Evolutionary conservation across 768 basidiomycete genomes (phyloP).

Genomic region (Chalciporus chontae): DNA sequence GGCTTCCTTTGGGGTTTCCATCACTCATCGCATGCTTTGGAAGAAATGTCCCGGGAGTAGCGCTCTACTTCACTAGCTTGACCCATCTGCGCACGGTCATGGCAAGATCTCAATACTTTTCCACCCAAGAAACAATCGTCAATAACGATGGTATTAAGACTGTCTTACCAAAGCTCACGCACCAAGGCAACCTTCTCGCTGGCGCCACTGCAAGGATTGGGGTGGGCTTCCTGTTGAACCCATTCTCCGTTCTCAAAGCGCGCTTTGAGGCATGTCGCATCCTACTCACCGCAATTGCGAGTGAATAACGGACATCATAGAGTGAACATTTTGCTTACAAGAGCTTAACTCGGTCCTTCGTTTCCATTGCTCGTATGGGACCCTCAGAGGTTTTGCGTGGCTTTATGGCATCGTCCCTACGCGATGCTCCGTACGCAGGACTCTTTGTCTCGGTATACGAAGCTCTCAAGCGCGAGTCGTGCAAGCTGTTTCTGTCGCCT

Average conservation of each 20-base stretch:
- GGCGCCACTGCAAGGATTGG: constrained; percentile 78
- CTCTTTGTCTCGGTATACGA: constrained; percentile 89
- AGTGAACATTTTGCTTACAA: constrained; percentile 76
- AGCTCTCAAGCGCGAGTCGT: constrained; percentile 69
- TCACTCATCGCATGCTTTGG: neutral
- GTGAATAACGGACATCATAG: constrained; percentile 34
- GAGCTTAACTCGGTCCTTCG: constrained; percentile 55
- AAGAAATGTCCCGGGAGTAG: constrained; percentile 92
- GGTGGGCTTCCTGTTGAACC: constrained; percentile 85
- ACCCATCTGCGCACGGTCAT: constrained; percentile 78
- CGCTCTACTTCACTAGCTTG: constrained; percentile 85
- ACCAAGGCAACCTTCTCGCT: constrained; percentile 78
- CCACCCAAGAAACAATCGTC: constrained; percentile 27
- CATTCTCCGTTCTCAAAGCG: constrained; percentile 88
- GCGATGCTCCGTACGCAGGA: constrained; percentile 94
- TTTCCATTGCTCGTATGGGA: constrained; percentile 62
- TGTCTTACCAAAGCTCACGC: constrained; percentile 67
- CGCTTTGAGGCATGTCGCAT: constrained; percentile 73
- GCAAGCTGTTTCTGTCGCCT: constrained; percentile 37
- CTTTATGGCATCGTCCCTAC: constrained; percentile 80
- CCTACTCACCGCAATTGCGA: neutral
- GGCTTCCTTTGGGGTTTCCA: neutral
- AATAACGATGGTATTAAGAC: constrained; percentile 35
- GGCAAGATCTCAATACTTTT: constrained; percentile 70
- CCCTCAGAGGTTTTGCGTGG: constrained; percentile 83